These are phyloP conservation scores for Aspergillus glaucus DNA, from an alignment of 2,329 filamentous ascomycete species.

Conservation along the genomic window DNA sequence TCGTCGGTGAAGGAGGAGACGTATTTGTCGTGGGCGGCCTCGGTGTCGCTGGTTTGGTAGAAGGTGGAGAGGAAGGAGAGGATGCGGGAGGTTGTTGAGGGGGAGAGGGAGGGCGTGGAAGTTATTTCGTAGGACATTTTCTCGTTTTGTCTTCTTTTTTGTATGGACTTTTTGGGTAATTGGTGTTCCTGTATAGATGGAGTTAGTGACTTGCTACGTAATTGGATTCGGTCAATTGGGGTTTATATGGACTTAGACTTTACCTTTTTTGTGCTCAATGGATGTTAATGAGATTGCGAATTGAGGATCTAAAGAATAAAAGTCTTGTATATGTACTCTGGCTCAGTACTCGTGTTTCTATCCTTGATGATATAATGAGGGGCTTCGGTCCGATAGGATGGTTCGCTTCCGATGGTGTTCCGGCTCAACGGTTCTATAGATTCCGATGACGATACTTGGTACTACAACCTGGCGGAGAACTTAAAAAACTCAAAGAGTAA, in stretches of 20 bases:
- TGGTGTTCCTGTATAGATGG: neutral
- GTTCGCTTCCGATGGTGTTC: neutral
- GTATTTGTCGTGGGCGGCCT: conserved; percentile 30
- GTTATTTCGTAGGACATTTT: conserved; percentile 31
- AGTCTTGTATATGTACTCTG: too few species aligned
- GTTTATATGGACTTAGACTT: too few species aligned
- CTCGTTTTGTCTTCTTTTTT: neutral
- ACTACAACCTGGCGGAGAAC: neutral
- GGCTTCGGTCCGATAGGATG: conserved; percentile 1
- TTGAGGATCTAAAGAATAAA: too few species aligned
- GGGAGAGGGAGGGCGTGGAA: conserved; percentile 18
- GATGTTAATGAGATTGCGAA: too few species aligned
- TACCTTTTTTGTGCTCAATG: too few species aligned
- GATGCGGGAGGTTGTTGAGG: conserved; percentile 18
- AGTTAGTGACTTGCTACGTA: neutral
- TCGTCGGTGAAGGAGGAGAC: conserved; percentile 27
- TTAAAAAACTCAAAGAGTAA: too few species aligned
- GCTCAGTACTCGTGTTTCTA: too few species aligned
- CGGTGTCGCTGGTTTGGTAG: conserved; percentile 31
- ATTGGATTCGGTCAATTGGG: too few species aligned
- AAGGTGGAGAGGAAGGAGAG: conserved; percentile 31
- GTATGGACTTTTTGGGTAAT: neutral
- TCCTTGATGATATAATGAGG: neutral
- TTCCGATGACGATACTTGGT: neutral
- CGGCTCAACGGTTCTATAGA: neutral